Evolutionary conservation across 2,329 filamentous ascomycete species (phyloP).

Genomic region (Aspergillus uvarum): DNA sequence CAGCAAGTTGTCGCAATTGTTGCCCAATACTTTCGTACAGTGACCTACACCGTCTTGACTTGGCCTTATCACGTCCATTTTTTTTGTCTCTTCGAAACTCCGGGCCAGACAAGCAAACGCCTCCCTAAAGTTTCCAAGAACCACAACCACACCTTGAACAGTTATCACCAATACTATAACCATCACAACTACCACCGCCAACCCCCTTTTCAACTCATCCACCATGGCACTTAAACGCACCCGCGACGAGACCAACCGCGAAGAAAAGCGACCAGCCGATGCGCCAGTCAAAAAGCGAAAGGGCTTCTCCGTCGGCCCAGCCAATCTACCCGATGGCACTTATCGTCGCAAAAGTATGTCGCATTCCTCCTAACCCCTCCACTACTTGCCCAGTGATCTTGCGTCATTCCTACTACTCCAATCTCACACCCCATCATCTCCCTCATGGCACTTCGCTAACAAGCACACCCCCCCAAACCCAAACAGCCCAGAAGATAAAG

Average conservation of each 20-base stretch:
- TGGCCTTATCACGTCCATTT: neutral
- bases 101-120: neutral
- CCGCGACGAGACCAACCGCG: conserved; percentile 45
- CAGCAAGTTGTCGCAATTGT: conserved; percentile 5
- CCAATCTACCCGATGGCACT: conserved; percentile 85
- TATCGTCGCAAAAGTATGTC: conserved; percentile 73
- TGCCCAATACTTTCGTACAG: conserved; percentile 8
- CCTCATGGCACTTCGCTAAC: neutral
- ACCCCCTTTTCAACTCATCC: conserved; percentile 11
- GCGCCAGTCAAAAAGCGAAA: conserved; percentile 56
- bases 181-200: neutral
- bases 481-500: conserved; percentile 81
- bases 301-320: conserved; percentile 83
- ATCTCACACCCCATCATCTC: neutral
- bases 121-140: neutral
- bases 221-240: conserved; percentile 61
- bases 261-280: conserved; percentile 47
- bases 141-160: too few species aligned
- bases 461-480: conserved; percentile 2
- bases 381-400: too few species aligned
- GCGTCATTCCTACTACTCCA: too few species aligned
- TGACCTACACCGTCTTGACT: neutral
- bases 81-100: neutral
- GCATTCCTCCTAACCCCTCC: neutral
- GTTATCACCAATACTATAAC: neutral